Conservation (phyloP, 495 filamentous ascomycete species). For the Opeltia flavorubescens region DNA sequence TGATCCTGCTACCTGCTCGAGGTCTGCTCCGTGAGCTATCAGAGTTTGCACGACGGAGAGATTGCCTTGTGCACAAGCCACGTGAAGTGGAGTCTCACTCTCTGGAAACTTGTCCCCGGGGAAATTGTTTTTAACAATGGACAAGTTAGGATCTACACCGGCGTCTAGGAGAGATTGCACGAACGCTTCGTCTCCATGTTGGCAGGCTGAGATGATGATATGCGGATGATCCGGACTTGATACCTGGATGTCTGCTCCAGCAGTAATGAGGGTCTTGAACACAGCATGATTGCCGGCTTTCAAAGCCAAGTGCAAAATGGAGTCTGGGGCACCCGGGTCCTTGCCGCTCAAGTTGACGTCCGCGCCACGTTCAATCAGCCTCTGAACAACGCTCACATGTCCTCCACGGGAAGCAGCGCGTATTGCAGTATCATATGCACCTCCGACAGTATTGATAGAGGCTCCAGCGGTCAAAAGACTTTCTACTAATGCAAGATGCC, state of each 20-base stretch:
- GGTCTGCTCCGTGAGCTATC: not conserved
- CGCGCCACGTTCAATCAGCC: not conserved
- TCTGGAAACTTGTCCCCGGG: conserved; percentile 7
- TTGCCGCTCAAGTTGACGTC: not conserved
- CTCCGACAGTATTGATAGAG: not conserved
- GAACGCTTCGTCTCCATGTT: not conserved
- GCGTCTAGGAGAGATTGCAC: conserved; percentile 15
- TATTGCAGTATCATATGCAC: not conserved
- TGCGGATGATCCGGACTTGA: too few relatives aligned
- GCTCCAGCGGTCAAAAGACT: not conserved
- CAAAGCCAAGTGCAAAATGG: not conserved
- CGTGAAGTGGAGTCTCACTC: conserved; percentile 4
- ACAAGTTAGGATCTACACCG: conserved; percentile 18
- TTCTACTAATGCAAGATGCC: not conserved
- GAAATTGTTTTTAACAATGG: not conserved
- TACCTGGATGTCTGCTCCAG: conserved; percentile 19
- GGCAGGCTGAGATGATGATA: not conserved
- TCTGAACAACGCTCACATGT: not conserved
- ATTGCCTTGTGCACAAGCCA: not conserved
- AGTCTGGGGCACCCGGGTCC: not conserved
- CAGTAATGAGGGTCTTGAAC: conserved; percentile 15
- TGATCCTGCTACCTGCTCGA: not conserved
- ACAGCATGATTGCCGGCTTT: conserved; percentile 11
- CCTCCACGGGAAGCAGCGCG: not conserved
- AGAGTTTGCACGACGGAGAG: not conserved